Conservation (phyloP, 148 eudicot species). For the Agrostemma githago region DNA sequence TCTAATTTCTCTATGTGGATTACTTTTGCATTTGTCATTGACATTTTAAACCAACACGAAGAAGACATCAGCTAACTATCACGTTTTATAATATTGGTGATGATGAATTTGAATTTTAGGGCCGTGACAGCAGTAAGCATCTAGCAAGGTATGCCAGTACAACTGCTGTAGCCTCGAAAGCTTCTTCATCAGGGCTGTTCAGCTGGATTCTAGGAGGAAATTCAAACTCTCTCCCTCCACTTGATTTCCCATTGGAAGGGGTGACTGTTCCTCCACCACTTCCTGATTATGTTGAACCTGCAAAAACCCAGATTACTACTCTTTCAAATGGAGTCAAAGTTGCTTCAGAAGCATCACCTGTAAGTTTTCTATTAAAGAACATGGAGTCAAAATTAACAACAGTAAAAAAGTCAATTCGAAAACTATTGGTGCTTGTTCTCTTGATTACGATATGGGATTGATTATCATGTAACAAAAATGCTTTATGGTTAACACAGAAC, state of each 20-base stretch:
- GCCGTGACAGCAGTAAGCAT: conserved; percentile 38
- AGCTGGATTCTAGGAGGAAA: conserved; percentile 69
- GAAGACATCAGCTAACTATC: not conserved
- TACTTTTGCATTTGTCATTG: not conserved
- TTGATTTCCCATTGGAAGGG: conserved; percentile 72
- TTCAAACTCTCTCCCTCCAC: conserved; percentile 56
- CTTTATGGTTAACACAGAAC: conserved; percentile 40
- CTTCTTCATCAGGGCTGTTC: conserved; percentile 67
- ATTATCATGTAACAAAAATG: not conserved
- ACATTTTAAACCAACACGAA: too few relatives aligned
- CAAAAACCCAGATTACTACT: conserved; percentile 70
- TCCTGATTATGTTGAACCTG: conserved; percentile 80
- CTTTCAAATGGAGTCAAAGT: conserved; percentile 81
- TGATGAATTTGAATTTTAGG: conserved; percentile 36
- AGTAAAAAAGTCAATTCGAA: not conserved
- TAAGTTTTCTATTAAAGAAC: conserved; percentile 26
- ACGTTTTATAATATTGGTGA: not conserved
- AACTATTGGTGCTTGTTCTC: too few relatives aligned
- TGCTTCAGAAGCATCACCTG: conserved; percentile 81
- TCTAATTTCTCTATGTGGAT: not conserved
- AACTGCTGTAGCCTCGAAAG: conserved; percentile 57
- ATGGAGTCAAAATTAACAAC: not conserved
- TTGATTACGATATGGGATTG: not conserved
- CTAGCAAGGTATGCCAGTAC: conserved; percentile 71
- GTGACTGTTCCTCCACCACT: conserved; percentile 57